A percentile compares a stretch with the other conserved stretches of the same genome.
phyloP scores from a whole-genome alignment of 192 early-diverging fungal genomes.

The Phlyctochytrium planicorne region DNA sequence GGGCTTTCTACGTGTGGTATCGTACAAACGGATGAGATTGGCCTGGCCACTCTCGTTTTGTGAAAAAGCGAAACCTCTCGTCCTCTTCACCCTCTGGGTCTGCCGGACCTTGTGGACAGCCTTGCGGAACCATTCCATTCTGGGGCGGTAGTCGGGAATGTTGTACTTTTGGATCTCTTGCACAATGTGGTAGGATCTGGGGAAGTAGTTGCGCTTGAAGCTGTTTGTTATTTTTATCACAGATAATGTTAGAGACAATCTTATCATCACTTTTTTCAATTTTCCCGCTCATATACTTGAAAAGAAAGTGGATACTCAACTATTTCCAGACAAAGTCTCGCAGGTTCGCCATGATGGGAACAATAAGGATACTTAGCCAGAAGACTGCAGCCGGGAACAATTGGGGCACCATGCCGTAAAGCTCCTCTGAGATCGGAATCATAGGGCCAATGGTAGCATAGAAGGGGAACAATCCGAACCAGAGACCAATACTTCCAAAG shows the following conservation, averaged over 20 bases:
- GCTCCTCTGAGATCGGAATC: constrained; percentile 45
- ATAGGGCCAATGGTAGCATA: constrained; percentile 75
- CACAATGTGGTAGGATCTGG: constrained; percentile 91
- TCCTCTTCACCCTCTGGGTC: constrained; percentile 89
- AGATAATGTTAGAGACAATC: too few species aligned
- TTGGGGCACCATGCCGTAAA: constrained; percentile 39
- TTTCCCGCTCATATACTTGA: background rate
- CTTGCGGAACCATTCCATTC: constrained; percentile 97
- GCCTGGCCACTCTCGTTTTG: constrained; percentile 96
- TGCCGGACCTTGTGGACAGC: constrained; percentile 91
- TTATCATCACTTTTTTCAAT: too few species aligned
- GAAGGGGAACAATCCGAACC: constrained; percentile 80
- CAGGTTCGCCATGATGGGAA: constrained; percentile 79
- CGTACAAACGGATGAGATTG: constrained; percentile 74
- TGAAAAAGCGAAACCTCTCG: constrained; percentile 95
- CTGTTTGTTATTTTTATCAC: constrained; percentile 45
- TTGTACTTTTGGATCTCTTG: constrained; percentile 99
- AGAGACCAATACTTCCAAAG: constrained; percentile 81
- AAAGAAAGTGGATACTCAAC: constrained; percentile 55
- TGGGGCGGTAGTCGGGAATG: constrained; percentile 95
- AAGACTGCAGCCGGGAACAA: constrained; percentile 55
- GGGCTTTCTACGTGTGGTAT: constrained; percentile 71
- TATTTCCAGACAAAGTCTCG: constrained; percentile 96
- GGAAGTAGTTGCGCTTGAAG: constrained; percentile 80
- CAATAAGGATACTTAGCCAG: constrained; percentile 79